Base-by-base conservation (phyloP, 2,329 filamentous ascomycete species). In the Pseudogymnoascus sp. region DNA sequence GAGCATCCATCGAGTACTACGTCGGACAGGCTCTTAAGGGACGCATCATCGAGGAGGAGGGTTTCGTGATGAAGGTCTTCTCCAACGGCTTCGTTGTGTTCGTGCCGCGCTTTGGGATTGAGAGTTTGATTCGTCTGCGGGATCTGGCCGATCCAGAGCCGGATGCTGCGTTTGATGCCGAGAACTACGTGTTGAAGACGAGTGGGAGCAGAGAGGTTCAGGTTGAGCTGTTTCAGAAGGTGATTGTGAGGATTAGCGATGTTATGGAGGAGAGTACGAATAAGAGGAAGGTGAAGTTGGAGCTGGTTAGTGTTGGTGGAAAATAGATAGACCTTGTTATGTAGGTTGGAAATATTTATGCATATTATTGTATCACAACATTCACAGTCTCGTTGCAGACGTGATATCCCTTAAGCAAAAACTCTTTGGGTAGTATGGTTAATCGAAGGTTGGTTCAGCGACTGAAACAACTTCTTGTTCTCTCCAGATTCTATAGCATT, bases 51-150 rank as follows among this genome's bases (percentile, higher is more conserved):
- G 88, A 92, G 70, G 92, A 97, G 75, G 92, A 97, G 64, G 94
- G 91, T 2, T 97, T 96, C 74, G 86, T 99, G 53, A 96, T 99
- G 90, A 90, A 91, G 73, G 89, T 99, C 62, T 99, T 99, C 76
- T 92, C 90, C 73, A 99, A 99, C 77, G 94, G 94, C 5, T 93
- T 97, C 70, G 94, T 97, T 16, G 92, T 97, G 10, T 92, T 97
- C 66, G 93, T 99, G 60, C 94, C 94, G 5, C 82, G 91, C 14
- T 99, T 99, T 75, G 94, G 94, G 42, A 95, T 99, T 70, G 94
- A 99, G 78, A 89, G 91, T 42, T 78, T 97, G 66, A 94, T 99
- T 67, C 83, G 93, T 10, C 78, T 97, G 69, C 82, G 91, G 64
- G 94, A 97, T 76, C 80, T 97, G 64, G 87, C 87, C 3, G 84